phyloP scores from a whole-genome alignment of 805 yeast genomes.

The Grigorovia transvaalensis region DNA sequence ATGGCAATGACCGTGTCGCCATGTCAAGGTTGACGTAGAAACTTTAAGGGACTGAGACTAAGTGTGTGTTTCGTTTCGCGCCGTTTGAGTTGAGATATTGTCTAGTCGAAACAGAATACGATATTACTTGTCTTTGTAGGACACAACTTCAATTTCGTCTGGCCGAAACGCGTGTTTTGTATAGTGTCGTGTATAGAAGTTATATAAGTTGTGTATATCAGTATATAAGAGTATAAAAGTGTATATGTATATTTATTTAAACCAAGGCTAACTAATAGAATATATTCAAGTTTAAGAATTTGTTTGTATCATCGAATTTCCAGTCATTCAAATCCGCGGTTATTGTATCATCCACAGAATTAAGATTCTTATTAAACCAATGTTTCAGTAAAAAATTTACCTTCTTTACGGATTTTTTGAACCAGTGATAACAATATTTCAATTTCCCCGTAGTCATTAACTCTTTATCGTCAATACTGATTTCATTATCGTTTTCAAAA shows the following conservation, averaged over 20 bases:
- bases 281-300: not conserved
- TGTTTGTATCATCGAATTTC: constrained; percentile 2
- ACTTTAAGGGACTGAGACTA: too few relatives aligned
- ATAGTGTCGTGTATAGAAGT: not conserved
- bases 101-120: too few relatives aligned
- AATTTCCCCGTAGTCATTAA: not conserved
- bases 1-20: not conserved
- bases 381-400: not conserved
- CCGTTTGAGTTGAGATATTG: too few relatives aligned
- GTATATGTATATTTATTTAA: not conserved
- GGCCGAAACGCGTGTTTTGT: too few relatives aligned
- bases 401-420: not conserved
- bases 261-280: not conserved
- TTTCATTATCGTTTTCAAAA: not conserved
- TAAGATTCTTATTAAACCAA: not conserved
- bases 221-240: not conserved
- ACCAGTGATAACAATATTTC: not conserved
- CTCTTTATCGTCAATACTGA: not conserved
- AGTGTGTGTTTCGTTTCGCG: too few relatives aligned
- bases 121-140: too few relatives aligned
- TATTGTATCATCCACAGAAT: not conserved
- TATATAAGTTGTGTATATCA: not conserved
- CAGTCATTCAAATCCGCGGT: not conserved
- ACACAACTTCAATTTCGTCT: too few relatives aligned
- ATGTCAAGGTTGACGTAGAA: not conserved